Percentiles rank a stretch among this genome's conserved stretches.
These are phyloP conservation scores for Nannochloris sp. DNA, from an alignment of 139 green algal species.

Conservation along the genomic window DNA sequence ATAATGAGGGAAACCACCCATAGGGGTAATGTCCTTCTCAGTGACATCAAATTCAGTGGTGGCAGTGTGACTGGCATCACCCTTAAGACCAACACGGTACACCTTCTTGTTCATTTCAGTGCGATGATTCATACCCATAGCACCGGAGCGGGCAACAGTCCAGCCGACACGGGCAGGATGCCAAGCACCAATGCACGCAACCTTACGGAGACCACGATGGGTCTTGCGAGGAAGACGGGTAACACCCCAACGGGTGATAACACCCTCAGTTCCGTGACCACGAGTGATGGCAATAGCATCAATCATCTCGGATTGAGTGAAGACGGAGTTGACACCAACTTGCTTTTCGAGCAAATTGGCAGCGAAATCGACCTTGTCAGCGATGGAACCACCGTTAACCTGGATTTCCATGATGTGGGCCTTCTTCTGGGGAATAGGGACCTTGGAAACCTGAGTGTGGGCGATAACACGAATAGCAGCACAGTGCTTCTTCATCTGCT, in stretches of 20 bases:
- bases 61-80: constrained; percentile 71
- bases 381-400: constrained; percentile 89
- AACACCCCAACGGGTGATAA: constrained; percentile 97
- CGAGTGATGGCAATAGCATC: constrained; percentile 97
- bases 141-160: constrained; percentile 92
- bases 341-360: constrained; percentile 91
- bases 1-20: constrained; percentile 99
- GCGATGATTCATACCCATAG: constrained; percentile 96
- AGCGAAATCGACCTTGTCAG: constrained; percentile 96
- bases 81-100: constrained; percentile 97
- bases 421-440: constrained; percentile 89
- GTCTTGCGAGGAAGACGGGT: constrained; percentile 98
- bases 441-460: constrained; percentile 92
- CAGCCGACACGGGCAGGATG: constrained; percentile 94
- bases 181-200: constrained; percentile 98
- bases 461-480: constrained; percentile 80
- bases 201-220: constrained; percentile 97
- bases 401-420: constrained; percentile 98
- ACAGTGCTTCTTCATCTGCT: constrained; percentile 93
- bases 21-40: constrained; percentile 97
- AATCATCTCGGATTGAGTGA: constrained; percentile 95
- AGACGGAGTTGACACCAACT: constrained; percentile 80
- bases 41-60: constrained; percentile 94
- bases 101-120: constrained; percentile 99
- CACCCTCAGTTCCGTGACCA: constrained; percentile 92